These are phyloP conservation scores for Lipomyces sp. DNA, from an alignment of 805 yeast genomes.

Conservation along the genomic window DNA sequence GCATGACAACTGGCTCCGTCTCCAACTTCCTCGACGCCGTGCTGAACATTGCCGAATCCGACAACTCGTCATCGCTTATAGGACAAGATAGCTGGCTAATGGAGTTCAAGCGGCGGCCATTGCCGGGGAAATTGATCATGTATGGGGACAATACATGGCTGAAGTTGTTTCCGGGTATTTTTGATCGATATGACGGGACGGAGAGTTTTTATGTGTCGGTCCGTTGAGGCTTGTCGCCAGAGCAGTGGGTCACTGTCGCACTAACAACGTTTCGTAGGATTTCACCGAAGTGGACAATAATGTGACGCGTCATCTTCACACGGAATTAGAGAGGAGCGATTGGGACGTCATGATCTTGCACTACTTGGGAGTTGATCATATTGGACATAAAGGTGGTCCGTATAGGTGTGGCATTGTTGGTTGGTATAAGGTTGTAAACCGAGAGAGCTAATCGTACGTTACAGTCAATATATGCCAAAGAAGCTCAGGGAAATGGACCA, in stretches of 20 bases:
- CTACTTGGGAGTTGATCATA: conserved; percentile 93
- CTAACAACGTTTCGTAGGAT: conserved; percentile 50
- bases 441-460: background rate
- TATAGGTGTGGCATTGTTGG: conserved; percentile 19
- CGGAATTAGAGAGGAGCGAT: conserved; percentile 52
- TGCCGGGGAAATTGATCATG: conserved; percentile 61
- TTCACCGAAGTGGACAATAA: conserved; percentile 92
- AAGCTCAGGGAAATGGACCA: conserved; percentile 88
- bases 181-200: conserved; percentile 78
- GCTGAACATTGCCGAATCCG: conserved; percentile 89
- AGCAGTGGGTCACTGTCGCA: background rate
- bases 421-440: background rate
- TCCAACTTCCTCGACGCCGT: conserved; percentile 95
- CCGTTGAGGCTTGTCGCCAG: background rate
- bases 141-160: conserved; percentile 99
- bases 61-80: conserved; percentile 67
- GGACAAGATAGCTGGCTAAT: conserved; percentile 86
- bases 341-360: conserved; percentile 93
- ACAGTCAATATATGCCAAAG: conserved; percentile 73
- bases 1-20: conserved; percentile 91
- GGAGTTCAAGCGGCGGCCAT: conserved; percentile 55
- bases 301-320: conserved; percentile 83
- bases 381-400: conserved; percentile 98
- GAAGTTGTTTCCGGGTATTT: conserved; percentile 76
- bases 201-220: conserved; percentile 86